Evolutionary conservation across 257 asterid genomes (phyloP).

Genomic region (Hygrophila difformis): DNA sequence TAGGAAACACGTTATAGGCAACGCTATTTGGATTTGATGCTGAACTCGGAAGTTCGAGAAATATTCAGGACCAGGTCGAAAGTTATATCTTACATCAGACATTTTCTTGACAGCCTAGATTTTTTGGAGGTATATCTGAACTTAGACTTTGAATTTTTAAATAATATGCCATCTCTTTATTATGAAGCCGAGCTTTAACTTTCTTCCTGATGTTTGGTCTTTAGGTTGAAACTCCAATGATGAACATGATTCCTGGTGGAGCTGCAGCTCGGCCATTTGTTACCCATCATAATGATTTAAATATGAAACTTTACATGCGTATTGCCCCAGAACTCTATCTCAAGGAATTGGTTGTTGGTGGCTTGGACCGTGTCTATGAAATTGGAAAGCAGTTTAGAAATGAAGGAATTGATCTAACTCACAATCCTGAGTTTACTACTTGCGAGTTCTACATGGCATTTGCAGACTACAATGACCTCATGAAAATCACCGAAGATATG

Average conservation of each 20-base stretch:
- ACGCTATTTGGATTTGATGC: slow-evolving; percentile 79
- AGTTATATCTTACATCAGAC: slow-evolving; percentile 52
- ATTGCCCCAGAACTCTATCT: slow-evolving; percentile 86
- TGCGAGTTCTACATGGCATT: slow-evolving; percentile 93
- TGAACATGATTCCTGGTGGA: slow-evolving; percentile 89
- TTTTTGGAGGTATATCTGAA: slow-evolving; percentile 77
- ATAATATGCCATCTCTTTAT: too few species aligned
- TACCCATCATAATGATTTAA: slow-evolving; percentile 79
- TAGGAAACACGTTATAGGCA: slow-evolving; percentile 89
- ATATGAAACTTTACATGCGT: slow-evolving; percentile 75
- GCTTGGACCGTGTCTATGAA: slow-evolving; percentile 84
- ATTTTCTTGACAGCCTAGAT: slow-evolving; percentile 53
- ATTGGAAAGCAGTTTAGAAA: slow-evolving; percentile 90
- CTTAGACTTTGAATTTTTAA: too few species aligned
- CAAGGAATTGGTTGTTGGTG: slow-evolving; percentile 87
- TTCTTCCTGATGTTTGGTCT: too few species aligned
- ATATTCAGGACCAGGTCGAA: slow-evolving; percentile 72
- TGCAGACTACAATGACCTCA: slow-evolving; percentile 82
- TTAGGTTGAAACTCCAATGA: slow-evolving; percentile 91
- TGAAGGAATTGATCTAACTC: slow-evolving; percentile 89
- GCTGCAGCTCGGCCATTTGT: slow-evolving; percentile 93
- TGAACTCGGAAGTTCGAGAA: slow-evolving; percentile 65
- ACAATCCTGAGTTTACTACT: slow-evolving; percentile 92
- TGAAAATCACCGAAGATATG: slow-evolving; percentile 81
- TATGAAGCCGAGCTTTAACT: too few species aligned